phyloP scores from a whole-genome alignment of 371 early-diverging fungal genomes.

The Rhizopus arrhizus region DNA sequence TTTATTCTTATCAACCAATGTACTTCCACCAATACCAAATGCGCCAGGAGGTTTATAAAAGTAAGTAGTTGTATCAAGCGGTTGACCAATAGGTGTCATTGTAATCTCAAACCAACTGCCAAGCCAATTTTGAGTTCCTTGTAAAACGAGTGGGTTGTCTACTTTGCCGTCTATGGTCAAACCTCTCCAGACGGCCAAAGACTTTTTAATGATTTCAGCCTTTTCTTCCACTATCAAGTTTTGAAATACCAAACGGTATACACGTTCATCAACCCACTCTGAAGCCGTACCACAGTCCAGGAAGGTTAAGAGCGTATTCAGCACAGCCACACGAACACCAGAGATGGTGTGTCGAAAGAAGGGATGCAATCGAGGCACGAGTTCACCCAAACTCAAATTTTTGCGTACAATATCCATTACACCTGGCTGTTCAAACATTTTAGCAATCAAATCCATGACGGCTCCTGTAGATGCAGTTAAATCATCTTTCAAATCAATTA shows the following conservation, averaged over 20 bases:
- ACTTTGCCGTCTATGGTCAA: constrained; percentile 50
- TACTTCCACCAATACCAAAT: constrained; percentile 39
- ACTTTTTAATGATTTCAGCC: constrained; percentile 66
- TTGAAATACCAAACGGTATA: constrained; percentile 83
- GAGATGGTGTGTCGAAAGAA: constrained; percentile 94
- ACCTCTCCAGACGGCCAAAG: constrained; percentile 72
- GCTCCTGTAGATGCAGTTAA: constrained; percentile 90
- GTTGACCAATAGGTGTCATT: constrained; percentile 81
- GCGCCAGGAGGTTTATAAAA: constrained; percentile 68
- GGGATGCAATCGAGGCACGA: constrained; percentile 86
- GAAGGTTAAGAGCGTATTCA: constrained; percentile 80
- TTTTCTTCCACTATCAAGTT: constrained; percentile 90
- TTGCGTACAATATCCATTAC: constrained; percentile 62
- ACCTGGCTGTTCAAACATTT: constrained; percentile 69
- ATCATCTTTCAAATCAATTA: constrained; percentile 85
- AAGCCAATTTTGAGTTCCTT: constrained; percentile 50
- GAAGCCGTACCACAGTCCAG: constrained; percentile 65
- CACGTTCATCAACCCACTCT: constrained; percentile 78
- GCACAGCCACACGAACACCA: constrained; percentile 83
- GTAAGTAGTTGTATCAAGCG: constrained; percentile 62
- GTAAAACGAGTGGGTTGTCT: constrained; percentile 33
- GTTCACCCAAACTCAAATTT: constrained; percentile 57
- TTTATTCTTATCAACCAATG: constrained; percentile 21
- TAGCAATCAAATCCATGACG: constrained; percentile 91
- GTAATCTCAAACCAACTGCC: constrained; percentile 59